phyloP scores from a whole-genome alignment of 2,329 filamentous ascomycete genomes.

The Sphaerulina vaccinii region DNA sequence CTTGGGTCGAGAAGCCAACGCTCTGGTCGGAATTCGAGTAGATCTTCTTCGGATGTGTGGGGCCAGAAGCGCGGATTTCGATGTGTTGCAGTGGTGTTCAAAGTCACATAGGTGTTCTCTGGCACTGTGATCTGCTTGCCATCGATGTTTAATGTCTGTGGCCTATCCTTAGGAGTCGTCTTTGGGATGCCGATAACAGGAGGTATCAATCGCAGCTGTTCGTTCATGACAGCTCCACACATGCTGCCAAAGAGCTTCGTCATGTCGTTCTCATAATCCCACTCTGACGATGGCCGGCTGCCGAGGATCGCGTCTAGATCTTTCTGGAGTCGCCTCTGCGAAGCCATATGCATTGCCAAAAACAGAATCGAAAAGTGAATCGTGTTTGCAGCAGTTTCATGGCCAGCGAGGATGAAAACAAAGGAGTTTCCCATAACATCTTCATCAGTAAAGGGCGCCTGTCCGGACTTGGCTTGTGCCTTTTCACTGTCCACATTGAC shows the following conservation, averaged over 20 bases:
- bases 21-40: constrained; percentile 69
- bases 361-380: constrained; percentile 69
- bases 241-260: constrained; percentile 66
- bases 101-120: constrained; percentile 53
- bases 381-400: constrained; percentile 76
- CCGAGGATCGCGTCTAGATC: constrained; percentile 68
- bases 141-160: constrained; percentile 59
- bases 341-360: constrained; percentile 63
- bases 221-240: constrained; percentile 73
- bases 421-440: constrained; percentile 73
- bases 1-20: constrained; percentile 60
- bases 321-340: constrained; percentile 65
- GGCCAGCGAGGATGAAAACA: constrained; percentile 66
- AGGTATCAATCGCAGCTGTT: constrained; percentile 71
- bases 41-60: constrained; percentile 50
- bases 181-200: constrained; percentile 73
- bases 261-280: constrained; percentile 70
- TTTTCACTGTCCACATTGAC: constrained; percentile 45
- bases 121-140: constrained; percentile 62
- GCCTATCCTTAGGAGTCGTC: constrained; percentile 44
- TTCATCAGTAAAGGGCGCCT: constrained; percentile 52
- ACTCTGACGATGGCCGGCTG: constrained; percentile 57
- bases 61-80: constrained; percentile 75
- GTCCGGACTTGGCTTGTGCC: constrained; percentile 43
- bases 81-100: constrained; percentile 59